Percentiles rank a stretch among this genome's conserved stretches.
phyloP scores from a whole-genome alignment of 139 green algal species.

The Diplosphaera chodatii region DNA sequence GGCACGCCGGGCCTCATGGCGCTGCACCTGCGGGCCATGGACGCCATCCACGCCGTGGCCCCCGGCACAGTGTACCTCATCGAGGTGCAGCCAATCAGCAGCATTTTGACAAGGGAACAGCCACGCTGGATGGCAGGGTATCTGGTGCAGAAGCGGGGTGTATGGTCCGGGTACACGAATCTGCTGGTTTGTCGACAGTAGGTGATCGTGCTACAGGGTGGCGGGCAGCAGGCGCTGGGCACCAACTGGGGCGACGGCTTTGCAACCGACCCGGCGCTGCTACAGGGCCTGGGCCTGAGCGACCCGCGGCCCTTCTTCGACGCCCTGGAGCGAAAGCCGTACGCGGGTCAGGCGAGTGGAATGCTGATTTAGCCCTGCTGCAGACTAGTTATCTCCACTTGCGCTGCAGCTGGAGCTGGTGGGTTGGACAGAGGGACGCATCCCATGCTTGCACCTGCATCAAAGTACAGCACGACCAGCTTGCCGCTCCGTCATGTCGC shows the following conservation, averaged over 20 bases:
- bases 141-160: background rate
- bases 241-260: conserved; percentile 10
- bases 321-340: background rate
- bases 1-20: background rate
- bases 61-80: background rate
- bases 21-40: conserved; percentile 5
- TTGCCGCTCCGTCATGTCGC: too few species aligned
- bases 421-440: too few species aligned
- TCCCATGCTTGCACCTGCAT: too few species aligned
- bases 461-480: too few species aligned
- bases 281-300: background rate
- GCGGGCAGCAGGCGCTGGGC: background rate
- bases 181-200: background rate
- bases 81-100: background rate
- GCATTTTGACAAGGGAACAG: too few species aligned
- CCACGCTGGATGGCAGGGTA: too few species aligned
- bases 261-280: background rate
- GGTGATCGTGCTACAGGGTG: background rate
- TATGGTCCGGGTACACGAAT: too few species aligned
- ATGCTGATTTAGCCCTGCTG: too few species aligned
- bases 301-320: conserved; percentile 8
- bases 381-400: too few species aligned
- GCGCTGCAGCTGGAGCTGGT: too few species aligned
- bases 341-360: background rate
- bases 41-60: background rate